Evolutionary conservation across 2,329 filamentous ascomycete genomes (phyloP), one percentile per base, ranked within the genome.

Genomic region (Neophaeococcomyces mojaviensis): DNA sequence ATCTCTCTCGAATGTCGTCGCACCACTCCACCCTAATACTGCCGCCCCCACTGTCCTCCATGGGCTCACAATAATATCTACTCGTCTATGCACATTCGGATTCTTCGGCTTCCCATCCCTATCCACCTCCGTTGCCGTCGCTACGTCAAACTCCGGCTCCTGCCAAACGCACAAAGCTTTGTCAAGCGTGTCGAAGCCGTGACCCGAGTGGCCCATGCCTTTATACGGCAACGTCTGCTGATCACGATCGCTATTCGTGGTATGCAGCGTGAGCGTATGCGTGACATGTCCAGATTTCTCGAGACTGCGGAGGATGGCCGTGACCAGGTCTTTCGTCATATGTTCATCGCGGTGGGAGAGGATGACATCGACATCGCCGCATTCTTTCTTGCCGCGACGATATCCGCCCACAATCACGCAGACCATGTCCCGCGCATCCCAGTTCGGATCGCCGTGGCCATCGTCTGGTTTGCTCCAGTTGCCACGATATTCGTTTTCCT

Each of bases 121-220:
- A n/a, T n/a, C n/a, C n/a, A n/a, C n/a, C n/a, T n/a, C n/a, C n/a
- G n/a, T n/a, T n/a, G n/a, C n/a, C n/a, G n/a, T n/a, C n/a, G 54
- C 39, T 16, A 41, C 43, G 16, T 59, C 61, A 54, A 69, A 76
- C 3, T 64, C 41, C 0, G 82, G 82, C 58, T 88, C 73, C 60
- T 94, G 86, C 90, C 90, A 97, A 0, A 96, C 88, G 1, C 96
- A 84, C 43, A 97, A 69, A 0, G 88, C 88, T 63, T 96, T 96
- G 63, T 97, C 89, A 1, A 97, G 73, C 0, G 81, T 86, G 60
- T 96, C 89, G 55, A 95, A 96, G 0, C 86, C 86, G 18, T 73
- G 68, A 0, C 75, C 74, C 1, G 68, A 67, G 4, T 64, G 60
- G 10, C 61, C 58, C 5, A 66, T 62, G 4, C 62, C 64, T 5